These are phyloP conservation scores for Geum urbanum DNA, from an alignment of 306 rosid species.

Conservation along the genomic window DNA sequence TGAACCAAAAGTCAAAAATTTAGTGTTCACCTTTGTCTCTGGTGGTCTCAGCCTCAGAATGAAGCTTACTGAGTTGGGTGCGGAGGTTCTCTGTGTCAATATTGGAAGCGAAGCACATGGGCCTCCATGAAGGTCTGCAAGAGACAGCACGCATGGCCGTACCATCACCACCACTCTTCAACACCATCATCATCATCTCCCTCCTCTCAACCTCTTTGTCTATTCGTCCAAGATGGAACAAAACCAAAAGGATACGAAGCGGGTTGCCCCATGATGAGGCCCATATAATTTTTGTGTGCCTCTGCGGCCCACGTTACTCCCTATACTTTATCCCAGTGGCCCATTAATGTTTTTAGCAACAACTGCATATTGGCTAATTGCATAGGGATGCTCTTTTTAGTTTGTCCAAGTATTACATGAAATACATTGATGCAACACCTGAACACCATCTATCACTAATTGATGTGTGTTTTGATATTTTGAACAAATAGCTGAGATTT, in stretches of 20 bases:
- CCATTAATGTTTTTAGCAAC: too few species aligned
- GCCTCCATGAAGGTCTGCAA: conserved; percentile 27
- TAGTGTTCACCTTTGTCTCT: conserved; percentile 53
- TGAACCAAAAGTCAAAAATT: too few species aligned
- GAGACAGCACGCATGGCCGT: conserved; percentile 36
- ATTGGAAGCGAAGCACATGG: conserved; percentile 40
- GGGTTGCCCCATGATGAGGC: not conserved
- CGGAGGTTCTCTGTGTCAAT: conserved; percentile 59
- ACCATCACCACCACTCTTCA: conserved; percentile 30
- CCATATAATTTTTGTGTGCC: not conserved
- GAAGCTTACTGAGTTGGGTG: conserved; percentile 67
- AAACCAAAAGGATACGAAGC: not conserved
- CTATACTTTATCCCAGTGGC: too few species aligned
- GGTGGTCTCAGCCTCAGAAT: conserved; percentile 60
- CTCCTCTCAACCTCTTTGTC: conserved; percentile 21
- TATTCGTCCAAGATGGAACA: not conserved
- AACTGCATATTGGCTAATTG: too few species aligned
- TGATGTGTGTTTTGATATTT: too few species aligned
- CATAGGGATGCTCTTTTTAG: too few species aligned
- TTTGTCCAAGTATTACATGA: too few species aligned
- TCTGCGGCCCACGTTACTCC: too few species aligned
- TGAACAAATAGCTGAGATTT: too few species aligned
- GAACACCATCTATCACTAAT: too few species aligned
- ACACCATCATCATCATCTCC: not conserved
- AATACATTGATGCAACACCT: too few species aligned